phyloP scores from a whole-genome alignment of 1,284 basidiomycete genomes.

The Malassezia japonica region DNA sequence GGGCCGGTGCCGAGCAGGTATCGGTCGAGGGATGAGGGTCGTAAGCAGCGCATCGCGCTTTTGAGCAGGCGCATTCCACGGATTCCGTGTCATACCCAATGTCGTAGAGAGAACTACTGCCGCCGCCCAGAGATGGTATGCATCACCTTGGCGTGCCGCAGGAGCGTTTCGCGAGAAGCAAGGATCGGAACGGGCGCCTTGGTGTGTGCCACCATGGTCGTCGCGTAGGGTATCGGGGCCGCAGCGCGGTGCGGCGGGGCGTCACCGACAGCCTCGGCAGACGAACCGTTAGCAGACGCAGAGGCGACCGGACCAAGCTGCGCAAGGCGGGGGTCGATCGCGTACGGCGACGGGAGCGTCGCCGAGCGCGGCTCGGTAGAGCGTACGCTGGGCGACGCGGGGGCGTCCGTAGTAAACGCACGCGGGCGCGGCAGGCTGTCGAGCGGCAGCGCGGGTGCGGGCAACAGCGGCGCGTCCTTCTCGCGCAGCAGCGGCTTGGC shows the following conservation, averaged over 20 bases:
- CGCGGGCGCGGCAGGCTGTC: not conserved
- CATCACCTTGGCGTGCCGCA: slow-evolving; percentile 7
- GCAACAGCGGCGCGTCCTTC: not conserved
- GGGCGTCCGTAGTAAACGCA: not conserved
- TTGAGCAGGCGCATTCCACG: not conserved
- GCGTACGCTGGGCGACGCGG: not conserved
- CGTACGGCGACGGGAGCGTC: not conserved
- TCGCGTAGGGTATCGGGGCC: slow-evolving; percentile 3
- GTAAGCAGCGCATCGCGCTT: not conserved
- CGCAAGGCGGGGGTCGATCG: not conserved
- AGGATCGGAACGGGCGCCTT: too few relatives aligned
- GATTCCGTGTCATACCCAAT: not conserved
- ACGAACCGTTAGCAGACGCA: too few relatives aligned
- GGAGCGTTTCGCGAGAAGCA: not conserved
- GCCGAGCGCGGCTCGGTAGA: not conserved
- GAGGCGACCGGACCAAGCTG: not conserved
- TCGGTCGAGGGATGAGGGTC: not conserved
- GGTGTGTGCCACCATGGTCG: not conserved
- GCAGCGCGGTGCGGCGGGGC: not conserved
- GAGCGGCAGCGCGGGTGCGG: not conserved
- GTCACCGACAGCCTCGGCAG: not conserved
- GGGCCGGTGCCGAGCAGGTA: slow-evolving; percentile 50
- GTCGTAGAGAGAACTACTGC: too few relatives aligned
- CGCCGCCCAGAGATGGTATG: slow-evolving; percentile 11
- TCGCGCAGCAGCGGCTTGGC: too few relatives aligned